A percentile compares a stretch with the other conserved stretches of the same genome.
These are phyloP conservation scores for Talaromyces liani DNA, from an alignment of 495 filamentous ascomycete species.

Conservation along the genomic window DNA sequence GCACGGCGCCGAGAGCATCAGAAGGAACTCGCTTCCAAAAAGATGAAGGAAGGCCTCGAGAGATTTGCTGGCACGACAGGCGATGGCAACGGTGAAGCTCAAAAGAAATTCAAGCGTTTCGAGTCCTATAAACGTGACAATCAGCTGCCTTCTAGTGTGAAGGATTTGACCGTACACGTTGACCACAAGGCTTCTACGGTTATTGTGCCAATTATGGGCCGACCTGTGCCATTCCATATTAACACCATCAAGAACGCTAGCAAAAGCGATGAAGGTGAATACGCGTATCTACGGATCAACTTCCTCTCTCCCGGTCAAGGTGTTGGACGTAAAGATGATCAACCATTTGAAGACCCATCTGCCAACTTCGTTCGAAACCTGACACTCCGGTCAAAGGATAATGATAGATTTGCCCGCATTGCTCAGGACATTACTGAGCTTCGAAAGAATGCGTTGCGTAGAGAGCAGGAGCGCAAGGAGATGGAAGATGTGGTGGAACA, in stretches of 20 bases:
- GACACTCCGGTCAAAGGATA: constrained; percentile 86
- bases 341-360: constrained; percentile 92
- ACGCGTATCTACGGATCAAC: constrained; percentile 90
- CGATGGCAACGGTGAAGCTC: constrained; percentile 78
- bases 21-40: constrained; percentile 78
- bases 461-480: constrained; percentile 97
- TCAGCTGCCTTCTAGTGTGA: constrained; percentile 75
- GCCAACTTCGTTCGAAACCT: constrained; percentile 94
- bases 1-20: constrained; percentile 84
- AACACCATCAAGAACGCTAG: constrained; percentile 98
- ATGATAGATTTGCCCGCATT: constrained; percentile 79
- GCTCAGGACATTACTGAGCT: constrained; percentile 86
- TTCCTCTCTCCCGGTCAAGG: constrained; percentile 96
- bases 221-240: constrained; percentile 97
- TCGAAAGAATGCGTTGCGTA: constrained; percentile 80
- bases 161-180: constrained; percentile 79
- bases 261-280: constrained; percentile 92
- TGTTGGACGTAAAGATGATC: constrained; percentile 95
- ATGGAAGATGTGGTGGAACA: constrained; percentile 99
- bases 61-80: constrained; percentile 74
- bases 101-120: constrained; percentile 97
- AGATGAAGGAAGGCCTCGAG: constrained; percentile 79
- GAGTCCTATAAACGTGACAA: constrained; percentile 99
- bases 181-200: constrained; percentile 86
- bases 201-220: constrained; percentile 92